phyloP scores from a whole-genome alignment of 768 basidiomycete genomes.

The Lentinula sp. region DNA sequence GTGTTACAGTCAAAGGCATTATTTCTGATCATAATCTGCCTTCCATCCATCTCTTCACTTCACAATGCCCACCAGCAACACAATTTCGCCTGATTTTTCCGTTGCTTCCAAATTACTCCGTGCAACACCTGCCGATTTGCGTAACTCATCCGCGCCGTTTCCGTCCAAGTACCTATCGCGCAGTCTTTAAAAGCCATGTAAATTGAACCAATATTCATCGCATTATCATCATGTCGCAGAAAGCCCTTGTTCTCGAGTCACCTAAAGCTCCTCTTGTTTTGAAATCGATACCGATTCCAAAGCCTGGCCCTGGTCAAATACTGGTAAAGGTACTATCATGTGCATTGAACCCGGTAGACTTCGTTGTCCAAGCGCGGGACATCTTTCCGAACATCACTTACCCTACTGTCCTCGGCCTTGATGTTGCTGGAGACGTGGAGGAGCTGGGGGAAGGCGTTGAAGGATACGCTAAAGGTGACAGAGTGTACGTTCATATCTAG shows the following conservation, averaged over 20 bases:
- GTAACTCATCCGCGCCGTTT: too few relatives aligned
- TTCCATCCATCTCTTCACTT: too few relatives aligned
- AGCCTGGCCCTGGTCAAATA: neutral
- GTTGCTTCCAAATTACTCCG: too few relatives aligned
- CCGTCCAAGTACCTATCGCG: too few relatives aligned
- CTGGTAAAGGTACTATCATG: neutral
- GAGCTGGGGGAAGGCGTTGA: constrained; percentile 47
- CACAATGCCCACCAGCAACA: too few relatives aligned
- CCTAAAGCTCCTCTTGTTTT: neutral
- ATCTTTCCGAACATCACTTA: constrained; percentile 30
- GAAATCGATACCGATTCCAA: neutral
- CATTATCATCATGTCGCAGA: neutral
- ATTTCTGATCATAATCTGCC: too few relatives aligned
- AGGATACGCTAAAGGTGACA: constrained; percentile 43
- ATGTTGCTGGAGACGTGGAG: constrained; percentile 46
- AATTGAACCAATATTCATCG: neutral
- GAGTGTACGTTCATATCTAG: constrained; percentile 34
- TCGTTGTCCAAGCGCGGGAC: constrained; percentile 25
- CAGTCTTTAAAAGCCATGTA: too few relatives aligned
- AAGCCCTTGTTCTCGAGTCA: neutral
- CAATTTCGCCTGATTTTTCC: too few relatives aligned
- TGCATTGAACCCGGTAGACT: neutral
- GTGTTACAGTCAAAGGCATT: too few relatives aligned
- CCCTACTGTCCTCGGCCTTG: constrained; percentile 42
- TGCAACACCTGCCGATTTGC: too few relatives aligned